Base-by-base conservation (phyloP, 139 green algal genomes). In the Ettlia oleoabundans region DNA sequence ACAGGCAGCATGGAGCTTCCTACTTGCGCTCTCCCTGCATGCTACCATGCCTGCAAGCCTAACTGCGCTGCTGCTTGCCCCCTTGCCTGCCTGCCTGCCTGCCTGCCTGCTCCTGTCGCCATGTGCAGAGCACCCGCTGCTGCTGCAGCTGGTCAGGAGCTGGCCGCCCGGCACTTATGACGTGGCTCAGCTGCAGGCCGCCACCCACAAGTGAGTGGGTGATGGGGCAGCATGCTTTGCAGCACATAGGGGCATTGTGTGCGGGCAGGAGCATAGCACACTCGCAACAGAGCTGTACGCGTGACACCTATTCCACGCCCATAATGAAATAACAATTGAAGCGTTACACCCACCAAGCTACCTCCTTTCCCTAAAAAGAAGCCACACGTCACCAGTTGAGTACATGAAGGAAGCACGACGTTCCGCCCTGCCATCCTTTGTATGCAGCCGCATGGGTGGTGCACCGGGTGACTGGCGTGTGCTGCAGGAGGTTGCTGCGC, bases 401-500 rank as follows among this genome's bases (percentile, higher is more conserved):
- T 19, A 55, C 28, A 63, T n/a, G 62, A 79, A 63, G 78, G 65
- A 63, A 3, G 42, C 79, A 7, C 24, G n/a, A 2, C 28, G n/a
- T 28, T 41, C 33, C 64, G 33, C 3, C 9, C 2, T 5, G 19
- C 40, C 67, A 26, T n/a, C 40, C 24, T 2, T n/a, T 30, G 18
- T 38, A 0, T 69, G 73, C 73, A 80, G 73, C 30, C 73, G 73
- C 73, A 80, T 80, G 73, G 35, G 53, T 10, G n/a, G 53, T 1
- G 65, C 28, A 2, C n/a, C n/a, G n/a, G 85, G 80, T 13, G 85
- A 86, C n/a, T 90, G 62, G 26, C 80, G 80, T 4, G 75, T 74
- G 51, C 84, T 97, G 76, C 89, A 91, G 87, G 88, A 94, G 72
- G 89, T 90, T 33, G 87, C 97, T 43, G 93, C 92, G 10, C 88